These are phyloP conservation scores for Candida silvicultrix DNA, from an alignment of 805 yeast species.

Conservation along the genomic window DNA sequence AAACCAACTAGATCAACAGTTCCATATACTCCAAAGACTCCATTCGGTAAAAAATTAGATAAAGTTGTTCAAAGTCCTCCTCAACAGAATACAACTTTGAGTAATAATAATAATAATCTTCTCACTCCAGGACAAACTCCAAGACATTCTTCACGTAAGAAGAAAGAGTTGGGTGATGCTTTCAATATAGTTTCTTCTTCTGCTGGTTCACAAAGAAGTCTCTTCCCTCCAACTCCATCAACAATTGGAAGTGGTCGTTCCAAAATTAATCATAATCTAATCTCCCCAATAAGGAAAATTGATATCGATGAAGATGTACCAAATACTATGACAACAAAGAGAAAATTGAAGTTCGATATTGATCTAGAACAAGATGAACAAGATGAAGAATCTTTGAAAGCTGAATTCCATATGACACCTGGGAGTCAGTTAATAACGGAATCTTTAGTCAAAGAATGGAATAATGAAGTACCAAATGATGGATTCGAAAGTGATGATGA, in stretches of 20 bases:
- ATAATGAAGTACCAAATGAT: slow-evolving; percentile 16
- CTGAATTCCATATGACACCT: slow-evolving; percentile 24
- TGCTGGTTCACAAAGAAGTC: slow-evolving; percentile 9
- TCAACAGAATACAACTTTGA: not conserved
- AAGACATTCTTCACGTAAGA: slow-evolving; percentile 10
- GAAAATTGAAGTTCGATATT: slow-evolving; percentile 15
- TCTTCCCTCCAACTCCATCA: slow-evolving; percentile 25
- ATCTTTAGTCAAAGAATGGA: slow-evolving; percentile 28
- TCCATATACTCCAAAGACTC: slow-evolving; percentile 17
- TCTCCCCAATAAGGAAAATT: slow-evolving; percentile 6
- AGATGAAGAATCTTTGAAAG: slow-evolving; percentile 4
- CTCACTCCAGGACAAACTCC: slow-evolving; percentile 20
- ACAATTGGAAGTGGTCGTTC: slow-evolving; percentile 22
- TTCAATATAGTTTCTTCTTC: slow-evolving; percentile 3
- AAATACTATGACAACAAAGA: slow-evolving; percentile 14
- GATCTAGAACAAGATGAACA: slow-evolving; percentile 10
- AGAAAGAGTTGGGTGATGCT: slow-evolving; percentile 11
- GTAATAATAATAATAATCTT: slow-evolving; percentile 1
- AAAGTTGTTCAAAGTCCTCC: slow-evolving; percentile 6
- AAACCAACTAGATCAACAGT: slow-evolving; percentile 10
- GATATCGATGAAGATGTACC: slow-evolving; percentile 6
- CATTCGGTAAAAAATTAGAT: slow-evolving; percentile 13
- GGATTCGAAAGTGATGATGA: slow-evolving; percentile 15
- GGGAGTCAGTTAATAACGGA: slow-evolving; percentile 26
- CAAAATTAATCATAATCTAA: slow-evolving; percentile 8